These are phyloP conservation scores for Xylaria sp. DNA, from an alignment of 2,329 filamentous ascomycete species.

Conservation along the genomic window DNA sequence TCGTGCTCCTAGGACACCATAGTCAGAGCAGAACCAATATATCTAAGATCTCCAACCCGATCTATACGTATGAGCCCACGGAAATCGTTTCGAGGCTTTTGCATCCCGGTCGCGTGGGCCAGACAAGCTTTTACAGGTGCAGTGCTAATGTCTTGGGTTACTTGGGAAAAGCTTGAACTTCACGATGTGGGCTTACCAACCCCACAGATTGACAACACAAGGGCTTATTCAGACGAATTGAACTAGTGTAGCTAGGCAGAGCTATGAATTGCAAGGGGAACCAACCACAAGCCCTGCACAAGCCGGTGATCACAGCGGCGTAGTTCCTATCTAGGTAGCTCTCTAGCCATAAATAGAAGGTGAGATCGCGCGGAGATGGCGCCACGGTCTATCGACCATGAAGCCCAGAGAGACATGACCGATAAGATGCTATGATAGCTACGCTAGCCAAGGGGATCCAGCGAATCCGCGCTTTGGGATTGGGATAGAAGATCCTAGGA, in stretches of 20 bases:
- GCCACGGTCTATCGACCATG: conserved; percentile 24
- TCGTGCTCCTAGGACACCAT: not conserved
- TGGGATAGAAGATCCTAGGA: conserved; percentile 3
- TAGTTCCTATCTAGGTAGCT: conserved; percentile 2
- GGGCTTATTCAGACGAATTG: conserved; percentile 3
- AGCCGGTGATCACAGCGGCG: conserved; percentile 9
- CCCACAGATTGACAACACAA: conserved; percentile 10
- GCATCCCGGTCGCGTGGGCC: not conserved
- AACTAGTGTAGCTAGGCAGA: not conserved
- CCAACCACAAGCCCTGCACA: not conserved
- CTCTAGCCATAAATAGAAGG: conserved; percentile 36
- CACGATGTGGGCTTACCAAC: conserved; percentile 18
- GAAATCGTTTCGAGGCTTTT: not conserved
- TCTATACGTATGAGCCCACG: not conserved
- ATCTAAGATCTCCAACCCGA: not conserved
- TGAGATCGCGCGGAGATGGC: conserved; percentile 26
- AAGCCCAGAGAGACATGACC: not conserved
- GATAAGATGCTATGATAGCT: conserved; percentile 22
- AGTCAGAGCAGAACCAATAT: not conserved
- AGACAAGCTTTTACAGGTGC: conserved; percentile 32
- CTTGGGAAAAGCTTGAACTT: conserved; percentile 34
- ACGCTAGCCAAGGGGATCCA: not conserved
- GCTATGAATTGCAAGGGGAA: conserved; percentile 7
- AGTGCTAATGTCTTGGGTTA: conserved; percentile 19
- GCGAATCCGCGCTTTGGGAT: conserved; percentile 18